Evolutionary conservation across 2,329 filamentous ascomycete genomes (phyloP).

Genomic region (Ilyonectria robusta): DNA sequence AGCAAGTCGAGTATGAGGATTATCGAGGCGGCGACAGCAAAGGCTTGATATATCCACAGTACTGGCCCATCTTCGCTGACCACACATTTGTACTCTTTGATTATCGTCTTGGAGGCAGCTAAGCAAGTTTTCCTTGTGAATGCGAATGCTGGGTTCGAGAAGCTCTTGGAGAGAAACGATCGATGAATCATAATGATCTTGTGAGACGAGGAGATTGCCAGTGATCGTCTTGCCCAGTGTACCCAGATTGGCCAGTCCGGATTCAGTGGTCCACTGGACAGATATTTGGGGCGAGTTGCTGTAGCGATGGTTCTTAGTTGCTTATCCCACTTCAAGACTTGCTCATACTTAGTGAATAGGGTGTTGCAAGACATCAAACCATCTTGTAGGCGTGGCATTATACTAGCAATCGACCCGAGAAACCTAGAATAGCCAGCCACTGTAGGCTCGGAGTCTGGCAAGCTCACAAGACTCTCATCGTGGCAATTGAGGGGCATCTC

Average conservation of each 20-base stretch:
- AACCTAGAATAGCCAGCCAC: neutral
- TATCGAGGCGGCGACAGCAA: neutral
- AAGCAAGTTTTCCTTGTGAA: neutral
- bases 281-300: neutral
- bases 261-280: neutral
- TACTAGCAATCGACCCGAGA: neutral
- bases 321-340: neutral
- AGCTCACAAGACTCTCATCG: neutral
- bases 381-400: neutral
- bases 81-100: neutral
- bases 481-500: neutral
- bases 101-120: neutral
- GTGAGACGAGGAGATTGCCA: neutral
- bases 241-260: neutral
- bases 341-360: neutral
- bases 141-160: neutral
- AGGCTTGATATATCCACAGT: neutral
- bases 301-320: neutral
- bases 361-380: neutral
- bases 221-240: neutral
- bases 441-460: neutral
- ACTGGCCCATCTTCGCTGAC: neutral
- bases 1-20: neutral
- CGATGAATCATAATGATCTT: neutral
- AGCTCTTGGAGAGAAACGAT: neutral